phyloP scores from a whole-genome alignment of 345 rosid species.

The Capsella bursapastoris region DNA sequence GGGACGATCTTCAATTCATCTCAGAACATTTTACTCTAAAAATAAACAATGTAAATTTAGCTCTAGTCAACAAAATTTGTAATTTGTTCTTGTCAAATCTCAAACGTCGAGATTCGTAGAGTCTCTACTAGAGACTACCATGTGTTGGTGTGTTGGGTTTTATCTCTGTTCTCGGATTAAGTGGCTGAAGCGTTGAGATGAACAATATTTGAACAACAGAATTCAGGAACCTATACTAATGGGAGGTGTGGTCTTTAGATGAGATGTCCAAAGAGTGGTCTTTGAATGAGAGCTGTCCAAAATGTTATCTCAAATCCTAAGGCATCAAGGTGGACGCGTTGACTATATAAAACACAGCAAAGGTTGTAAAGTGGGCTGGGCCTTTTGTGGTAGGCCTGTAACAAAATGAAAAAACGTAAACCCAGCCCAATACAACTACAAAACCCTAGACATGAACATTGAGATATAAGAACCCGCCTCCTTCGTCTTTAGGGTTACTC shows the following conservation, averaged over 20 bases:
- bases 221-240: background rate
- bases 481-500: background rate
- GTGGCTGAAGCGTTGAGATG: no score
- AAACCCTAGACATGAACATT: slow-evolving; percentile 30
- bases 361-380: background rate
- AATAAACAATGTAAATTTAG: no score
- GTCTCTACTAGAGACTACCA: no score
- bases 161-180: no score
- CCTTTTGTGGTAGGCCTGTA: background rate
- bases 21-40: no score
- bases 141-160: no score
- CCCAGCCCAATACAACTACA: slow-evolving; percentile 13
- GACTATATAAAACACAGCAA: background rate
- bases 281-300: no score
- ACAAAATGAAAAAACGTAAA: background rate
- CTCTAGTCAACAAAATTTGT: background rate
- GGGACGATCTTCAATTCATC: background rate
- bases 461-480: slow-evolving; percentile 14
- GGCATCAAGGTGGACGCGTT: background rate
- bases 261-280: background rate
- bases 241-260: background rate
- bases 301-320: background rate
- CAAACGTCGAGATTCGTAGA: no score
- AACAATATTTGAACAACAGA: no score
- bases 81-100: no score